Percentiles rank a stretch among this genome's conserved stretches.
Evolutionary conservation across 192 early-diverging fungal genomes (phyloP).

Genomic region (Funneliformis geosporum): DNA sequence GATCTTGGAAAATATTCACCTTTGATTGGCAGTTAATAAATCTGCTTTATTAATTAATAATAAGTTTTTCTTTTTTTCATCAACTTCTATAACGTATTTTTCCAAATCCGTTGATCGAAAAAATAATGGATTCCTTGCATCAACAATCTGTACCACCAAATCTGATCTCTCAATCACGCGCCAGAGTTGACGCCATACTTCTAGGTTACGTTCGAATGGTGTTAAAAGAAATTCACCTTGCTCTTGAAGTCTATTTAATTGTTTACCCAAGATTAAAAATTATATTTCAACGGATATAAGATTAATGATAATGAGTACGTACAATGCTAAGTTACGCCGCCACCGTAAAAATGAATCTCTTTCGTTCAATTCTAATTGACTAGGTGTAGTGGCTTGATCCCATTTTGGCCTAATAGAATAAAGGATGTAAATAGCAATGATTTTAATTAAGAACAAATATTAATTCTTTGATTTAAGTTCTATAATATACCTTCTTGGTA

Average conservation of each 20-base stretch:
- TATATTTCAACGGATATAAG: not conserved
- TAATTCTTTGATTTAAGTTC: not conserved
- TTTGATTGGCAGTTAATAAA: constrained; percentile 86
- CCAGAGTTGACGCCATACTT: constrained; percentile 99
- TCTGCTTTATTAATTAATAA: constrained; percentile 99
- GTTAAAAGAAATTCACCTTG: constrained; percentile 91
- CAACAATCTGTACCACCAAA: constrained; percentile 97
- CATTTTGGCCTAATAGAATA: constrained; percentile 66
- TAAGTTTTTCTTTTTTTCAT: constrained; percentile 81
- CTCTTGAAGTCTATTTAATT: constrained; percentile 73
- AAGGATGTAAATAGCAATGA: not conserved
- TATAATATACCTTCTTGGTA: constrained; percentile 67
- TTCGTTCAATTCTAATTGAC: constrained; percentile 79
- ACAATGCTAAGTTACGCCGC: constrained; percentile 82
- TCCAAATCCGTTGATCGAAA: constrained; percentile 90
- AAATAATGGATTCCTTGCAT: constrained; percentile 93
- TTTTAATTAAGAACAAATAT: not conserved
- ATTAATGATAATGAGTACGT: constrained; percentile 29
- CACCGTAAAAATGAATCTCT: constrained; percentile 89
- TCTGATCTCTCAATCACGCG: constrained; percentile 96
- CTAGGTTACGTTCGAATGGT: constrained; percentile 97
- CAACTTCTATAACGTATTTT: constrained; percentile 88
- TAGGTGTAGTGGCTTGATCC: constrained; percentile 80
- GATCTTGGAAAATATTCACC: constrained; percentile 39
- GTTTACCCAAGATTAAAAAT: not conserved